phyloP scores from a whole-genome alignment of 108 stramenopile genomes.

The Skeletonema costatum region DNA sequence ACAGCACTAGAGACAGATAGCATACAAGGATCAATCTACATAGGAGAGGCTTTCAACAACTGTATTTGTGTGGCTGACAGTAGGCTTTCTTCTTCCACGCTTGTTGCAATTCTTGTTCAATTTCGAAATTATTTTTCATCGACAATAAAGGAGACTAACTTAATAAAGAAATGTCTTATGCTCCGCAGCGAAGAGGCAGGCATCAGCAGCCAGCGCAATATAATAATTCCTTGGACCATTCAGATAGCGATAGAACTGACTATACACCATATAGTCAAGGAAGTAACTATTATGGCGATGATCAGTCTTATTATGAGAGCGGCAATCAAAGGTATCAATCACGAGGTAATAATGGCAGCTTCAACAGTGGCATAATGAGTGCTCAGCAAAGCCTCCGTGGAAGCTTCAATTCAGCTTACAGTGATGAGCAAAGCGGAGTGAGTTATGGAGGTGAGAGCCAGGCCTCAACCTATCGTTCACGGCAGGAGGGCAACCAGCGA shows the following conservation, averaged over 20 bases:
- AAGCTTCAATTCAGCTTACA: neutral
- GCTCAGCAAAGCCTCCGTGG: neutral
- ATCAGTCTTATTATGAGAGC: neutral
- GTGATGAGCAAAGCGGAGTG: neutral
- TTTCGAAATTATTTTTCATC: too few species aligned
- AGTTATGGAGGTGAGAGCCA: conserved; percentile 1
- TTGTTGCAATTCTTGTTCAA: too few species aligned
- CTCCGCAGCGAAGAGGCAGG: neutral
- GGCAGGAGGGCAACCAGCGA: neutral
- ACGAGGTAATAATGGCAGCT: neutral
- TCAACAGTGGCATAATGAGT: neutral
- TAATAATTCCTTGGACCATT: neutral
- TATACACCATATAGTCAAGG: neutral
- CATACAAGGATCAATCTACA: too few species aligned
- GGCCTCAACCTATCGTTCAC: neutral
- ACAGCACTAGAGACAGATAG: too few species aligned
- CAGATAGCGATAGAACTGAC: neutral
- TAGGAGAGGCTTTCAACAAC: too few species aligned
- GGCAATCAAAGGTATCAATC: neutral
- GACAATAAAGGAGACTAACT: too few species aligned
- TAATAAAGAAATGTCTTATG: too few species aligned
- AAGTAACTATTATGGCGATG: neutral
- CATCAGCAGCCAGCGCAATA: neutral
- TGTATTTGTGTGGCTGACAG: too few species aligned
- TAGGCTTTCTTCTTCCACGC: too few species aligned